phyloP scores from a whole-genome alignment of 1,284 basidiomycete species.

The Cryptococcus sp. region DNA sequence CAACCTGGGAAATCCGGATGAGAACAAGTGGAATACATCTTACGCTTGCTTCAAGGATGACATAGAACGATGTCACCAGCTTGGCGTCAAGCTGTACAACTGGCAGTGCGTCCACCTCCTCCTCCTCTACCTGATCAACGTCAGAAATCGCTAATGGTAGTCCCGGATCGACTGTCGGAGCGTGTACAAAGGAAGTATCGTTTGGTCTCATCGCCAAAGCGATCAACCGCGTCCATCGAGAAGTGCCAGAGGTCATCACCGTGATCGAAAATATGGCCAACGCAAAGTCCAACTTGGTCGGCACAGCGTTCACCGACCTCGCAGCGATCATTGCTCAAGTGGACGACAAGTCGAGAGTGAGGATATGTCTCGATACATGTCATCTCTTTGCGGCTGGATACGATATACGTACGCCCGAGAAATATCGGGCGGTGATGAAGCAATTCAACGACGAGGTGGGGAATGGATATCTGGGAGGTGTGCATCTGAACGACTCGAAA shows the following conservation, averaged over 20 bases:
- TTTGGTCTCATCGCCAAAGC: constrained; percentile 64
- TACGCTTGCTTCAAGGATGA: constrained; percentile 80
- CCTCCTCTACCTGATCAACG: too few relatives aligned
- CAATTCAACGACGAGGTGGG: constrained; percentile 66
- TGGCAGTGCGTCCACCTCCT: constrained; percentile 69
- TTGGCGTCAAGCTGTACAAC: constrained; percentile 71
- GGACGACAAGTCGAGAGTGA: constrained; percentile 66
- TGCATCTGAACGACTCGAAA: constrained; percentile 84
- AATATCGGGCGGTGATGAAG: constrained; percentile 47
- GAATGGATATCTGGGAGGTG: constrained; percentile 63
- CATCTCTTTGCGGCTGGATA: constrained; percentile 80
- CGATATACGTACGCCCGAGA: constrained; percentile 60
- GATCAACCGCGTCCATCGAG: constrained; percentile 69
- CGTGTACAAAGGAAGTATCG: constrained; percentile 57
- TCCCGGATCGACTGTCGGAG: constrained; percentile 73
- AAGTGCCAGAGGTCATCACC: constrained; percentile 58
- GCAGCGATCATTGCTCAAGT: constrained; percentile 65
- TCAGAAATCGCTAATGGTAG: constrained; percentile 50
- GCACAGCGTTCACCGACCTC: constrained; percentile 64
- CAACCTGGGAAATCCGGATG: constrained; percentile 59
- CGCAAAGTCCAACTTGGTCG: constrained; percentile 66
- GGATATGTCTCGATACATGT: constrained; percentile 82
- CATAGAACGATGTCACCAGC: constrained; percentile 67
- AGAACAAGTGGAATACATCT: constrained; percentile 67
- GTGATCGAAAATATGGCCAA: constrained; percentile 87